Percentiles rank a stretch among this genome's conserved stretches.
Conservation (phyloP, 371 early-diverging fungal species). For the Apophysomyces variabilis region DNA sequence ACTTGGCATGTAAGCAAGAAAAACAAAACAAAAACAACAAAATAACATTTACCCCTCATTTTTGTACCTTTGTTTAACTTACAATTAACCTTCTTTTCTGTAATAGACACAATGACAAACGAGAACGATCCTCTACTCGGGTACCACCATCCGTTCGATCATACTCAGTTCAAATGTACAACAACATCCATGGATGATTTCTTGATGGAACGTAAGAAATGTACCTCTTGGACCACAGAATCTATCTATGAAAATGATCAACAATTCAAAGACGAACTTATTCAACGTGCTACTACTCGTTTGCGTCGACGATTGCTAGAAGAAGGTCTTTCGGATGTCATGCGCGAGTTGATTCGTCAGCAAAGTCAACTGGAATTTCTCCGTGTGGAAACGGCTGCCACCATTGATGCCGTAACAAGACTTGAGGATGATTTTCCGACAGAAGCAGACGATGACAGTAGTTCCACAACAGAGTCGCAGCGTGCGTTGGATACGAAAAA, state of each 20-base stretch:
- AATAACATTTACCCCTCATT: not conserved
- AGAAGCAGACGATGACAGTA: conserved; percentile 15
- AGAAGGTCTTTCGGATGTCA: conserved; percentile 34
- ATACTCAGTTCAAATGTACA: not conserved
- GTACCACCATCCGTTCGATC: not conserved
- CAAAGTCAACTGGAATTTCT: conserved; percentile 37
- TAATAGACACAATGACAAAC: conserved; percentile 5
- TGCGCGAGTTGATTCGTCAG: conserved; percentile 25
- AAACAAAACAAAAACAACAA: no score
- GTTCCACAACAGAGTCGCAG: conserved; percentile 5
- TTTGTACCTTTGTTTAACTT: not conserved
- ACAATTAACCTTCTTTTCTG: conserved; percentile 1
- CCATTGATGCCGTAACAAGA: conserved; percentile 33
- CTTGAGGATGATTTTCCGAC: conserved; percentile 17
- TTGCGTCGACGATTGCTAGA: conserved; percentile 30
- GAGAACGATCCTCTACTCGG: not conserved
- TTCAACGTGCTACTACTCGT: conserved; percentile 27
- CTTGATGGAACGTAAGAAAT: not conserved
- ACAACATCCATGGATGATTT: not conserved
- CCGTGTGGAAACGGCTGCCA: conserved; percentile 34
- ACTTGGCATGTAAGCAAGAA: not conserved
- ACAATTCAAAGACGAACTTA: conserved; percentile 22
- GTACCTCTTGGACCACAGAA: not conserved
- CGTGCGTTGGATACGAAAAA: conserved; percentile 6
- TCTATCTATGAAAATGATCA: not conserved